These are phyloP conservation scores for Pythium dissotocum DNA, from an alignment of 352 stramenopile species.

Conservation along the genomic window DNA sequence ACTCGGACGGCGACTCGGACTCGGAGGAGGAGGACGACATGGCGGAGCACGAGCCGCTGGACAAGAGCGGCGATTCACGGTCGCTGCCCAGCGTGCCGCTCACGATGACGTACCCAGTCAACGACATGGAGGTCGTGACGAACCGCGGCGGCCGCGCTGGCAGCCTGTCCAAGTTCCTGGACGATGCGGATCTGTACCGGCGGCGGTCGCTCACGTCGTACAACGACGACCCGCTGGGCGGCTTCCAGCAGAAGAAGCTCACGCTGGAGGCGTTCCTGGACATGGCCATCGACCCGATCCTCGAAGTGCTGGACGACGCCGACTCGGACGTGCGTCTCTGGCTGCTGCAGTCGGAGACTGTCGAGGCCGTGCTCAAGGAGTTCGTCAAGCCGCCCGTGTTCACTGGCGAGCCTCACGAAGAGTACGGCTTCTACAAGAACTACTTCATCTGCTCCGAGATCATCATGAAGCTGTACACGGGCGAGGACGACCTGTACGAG, in stretches of 20 bases:
- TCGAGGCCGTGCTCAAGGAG: slow-evolving; percentile 74
- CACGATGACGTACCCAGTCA: slow-evolving; percentile 76
- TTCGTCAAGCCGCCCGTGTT: slow-evolving; percentile 83
- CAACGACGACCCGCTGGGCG: slow-evolving; percentile 62
- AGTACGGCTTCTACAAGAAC: slow-evolving; percentile 90
- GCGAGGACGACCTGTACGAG: slow-evolving; percentile 87
- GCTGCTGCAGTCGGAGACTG: slow-evolving; percentile 77
- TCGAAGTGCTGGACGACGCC: slow-evolving; percentile 84
- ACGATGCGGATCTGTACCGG: slow-evolving; percentile 74
- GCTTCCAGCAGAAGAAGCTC: slow-evolving; percentile 65
- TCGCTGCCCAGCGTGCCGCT: slow-evolving; percentile 39
- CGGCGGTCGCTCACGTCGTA: slow-evolving; percentile 72
- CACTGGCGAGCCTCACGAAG: slow-evolving; percentile 72
- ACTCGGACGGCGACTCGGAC: slow-evolving; percentile 19
- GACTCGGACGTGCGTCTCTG: slow-evolving; percentile 85
- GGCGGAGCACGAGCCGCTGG: slow-evolving; percentile 21
- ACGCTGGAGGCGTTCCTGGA: slow-evolving; percentile 66
- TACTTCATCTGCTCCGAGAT: slow-evolving; percentile 89
- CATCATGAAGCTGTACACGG: slow-evolving; percentile 90
- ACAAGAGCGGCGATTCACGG: slow-evolving; percentile 23
- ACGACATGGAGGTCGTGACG: slow-evolving; percentile 85
- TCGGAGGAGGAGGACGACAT: slow-evolving; percentile 26
- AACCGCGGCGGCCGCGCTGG: slow-evolving; percentile 68
- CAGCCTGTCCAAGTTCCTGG: slow-evolving; percentile 79
- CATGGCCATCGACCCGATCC: slow-evolving; percentile 85